Conservation (phyloP, 2,329 filamentous ascomycete genomes). For the Paecilomyces sp. region DNA sequence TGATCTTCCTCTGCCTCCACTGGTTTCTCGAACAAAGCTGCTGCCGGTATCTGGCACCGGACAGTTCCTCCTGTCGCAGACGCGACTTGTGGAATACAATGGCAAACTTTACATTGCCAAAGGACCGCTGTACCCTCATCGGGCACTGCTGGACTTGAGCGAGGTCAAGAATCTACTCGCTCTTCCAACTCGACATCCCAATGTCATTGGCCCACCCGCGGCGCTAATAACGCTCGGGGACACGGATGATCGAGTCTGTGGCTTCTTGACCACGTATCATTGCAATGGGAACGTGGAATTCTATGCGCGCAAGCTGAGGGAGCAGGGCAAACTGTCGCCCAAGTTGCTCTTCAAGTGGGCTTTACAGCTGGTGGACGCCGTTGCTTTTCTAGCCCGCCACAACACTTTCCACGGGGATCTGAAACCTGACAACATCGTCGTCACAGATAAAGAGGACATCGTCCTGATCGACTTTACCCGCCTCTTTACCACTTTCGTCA, state of each 20-base stretch:
- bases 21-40: not conserved
- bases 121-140: not conserved
- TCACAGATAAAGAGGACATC: not conserved
- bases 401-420: not conserved
- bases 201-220: not conserved
- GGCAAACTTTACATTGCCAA: not conserved
- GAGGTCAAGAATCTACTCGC: not conserved
- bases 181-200: not conserved
- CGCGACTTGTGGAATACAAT: not conserved
- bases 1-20: not conserved
- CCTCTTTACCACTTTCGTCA: not conserved
- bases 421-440: not conserved
- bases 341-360: not conserved
- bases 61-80: not conserved
- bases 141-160: not conserved
- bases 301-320: not conserved
- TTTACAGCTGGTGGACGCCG: not conserved
- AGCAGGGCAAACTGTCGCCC: not conserved
- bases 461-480: not conserved
- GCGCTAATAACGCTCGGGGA: not conserved
- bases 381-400: not conserved
- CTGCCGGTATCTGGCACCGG: not conserved
- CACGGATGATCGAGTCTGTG: not conserved
- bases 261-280: slow-evolving; percentile 1
- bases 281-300: not conserved